These are phyloP conservation scores for Aquilaria sinensis DNA, from an alignment of 345 rosid species.

Conservation along the genomic window DNA sequence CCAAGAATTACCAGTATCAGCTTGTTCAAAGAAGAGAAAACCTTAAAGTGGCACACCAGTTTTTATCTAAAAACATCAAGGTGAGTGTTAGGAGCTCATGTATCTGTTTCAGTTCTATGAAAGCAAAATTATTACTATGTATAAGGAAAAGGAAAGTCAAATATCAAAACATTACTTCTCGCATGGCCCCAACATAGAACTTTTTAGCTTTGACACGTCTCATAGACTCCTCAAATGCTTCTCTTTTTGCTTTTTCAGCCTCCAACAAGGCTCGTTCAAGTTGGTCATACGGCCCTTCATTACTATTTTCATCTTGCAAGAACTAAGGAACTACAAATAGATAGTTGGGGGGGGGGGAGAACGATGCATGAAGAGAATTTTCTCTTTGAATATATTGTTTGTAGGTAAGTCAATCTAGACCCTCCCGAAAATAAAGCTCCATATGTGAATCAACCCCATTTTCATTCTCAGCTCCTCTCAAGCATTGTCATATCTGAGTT, in stretches of 20 bases:
- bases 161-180: constrained; percentile 11
- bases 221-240: constrained; percentile 21
- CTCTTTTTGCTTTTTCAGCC: constrained; percentile 12
- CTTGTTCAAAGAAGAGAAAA: neutral
- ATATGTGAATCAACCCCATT: constrained; percentile 7
- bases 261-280: constrained; percentile 14
- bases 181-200: constrained; percentile 9
- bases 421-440: constrained; percentile 3
- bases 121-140: constrained; percentile 4
- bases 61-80: neutral
- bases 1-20: neutral
- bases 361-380: neutral
- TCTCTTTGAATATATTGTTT: neutral
- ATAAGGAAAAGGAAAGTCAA: neutral
- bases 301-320: constrained; percentile 18
- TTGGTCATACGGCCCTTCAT: constrained; percentile 2
- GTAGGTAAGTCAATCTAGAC: neutral
- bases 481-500: neutral
- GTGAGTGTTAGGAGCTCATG: neutral
- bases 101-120: neutral
- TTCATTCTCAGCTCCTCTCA: constrained; percentile 15
- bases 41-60: no score
- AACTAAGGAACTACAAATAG: constrained; percentile 8
- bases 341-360: neutral
- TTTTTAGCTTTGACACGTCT: constrained; percentile 23